Evolutionary conservation across 1,139 yeast genomes (phyloP), one percentile per base, ranked within the genome.

Genomic region (Suhomyces maxii): DNA sequence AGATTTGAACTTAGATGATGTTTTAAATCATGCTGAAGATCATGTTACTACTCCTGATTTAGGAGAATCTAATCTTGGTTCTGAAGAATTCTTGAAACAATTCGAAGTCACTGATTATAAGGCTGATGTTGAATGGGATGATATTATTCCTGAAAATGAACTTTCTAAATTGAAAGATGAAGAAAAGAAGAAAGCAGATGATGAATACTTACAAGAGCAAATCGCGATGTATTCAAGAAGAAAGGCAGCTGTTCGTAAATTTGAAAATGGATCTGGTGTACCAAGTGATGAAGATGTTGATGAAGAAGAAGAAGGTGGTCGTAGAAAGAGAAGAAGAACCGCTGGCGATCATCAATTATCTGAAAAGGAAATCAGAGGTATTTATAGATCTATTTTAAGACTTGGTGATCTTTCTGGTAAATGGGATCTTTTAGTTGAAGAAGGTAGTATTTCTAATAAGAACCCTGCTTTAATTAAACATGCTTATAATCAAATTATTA

Each of bases 91-190:
- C 63, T 79, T 95, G 69, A 89, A 84, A 60, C 99, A 95, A 67
- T 95, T 95, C 66, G 99, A 95, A 67, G 99, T 95, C 46, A 95
- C 99, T 0, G 99, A 95, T 66, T 95, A 91, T 67, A 95, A 95
- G 68, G 98, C 99, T 0, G 98, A 95, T 65, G 90, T 93, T 49
- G 95, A 90, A 55, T 95, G 99, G 99, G 99, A 95, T 69, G 99
- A 95, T 65, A 95, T 95, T 57, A 95, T 95, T 58, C 99, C 99
- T 1, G 95, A 89, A 54, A 97, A 89, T 43, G 99, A 95, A 65
- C 76, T 95, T 52, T 80, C 83, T 47, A 88, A 88, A 63, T 77
- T 95, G 60, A 93, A 95, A 64, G 96, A 88, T 52, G 96, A 90
- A 50, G 99, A 93, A 60, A 86, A 86, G 73, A 84, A 83, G 63